Base-by-base conservation (phyloP, 495 filamentous ascomycete genomes). In the Paragyromitra xinjiangensis region DNA sequence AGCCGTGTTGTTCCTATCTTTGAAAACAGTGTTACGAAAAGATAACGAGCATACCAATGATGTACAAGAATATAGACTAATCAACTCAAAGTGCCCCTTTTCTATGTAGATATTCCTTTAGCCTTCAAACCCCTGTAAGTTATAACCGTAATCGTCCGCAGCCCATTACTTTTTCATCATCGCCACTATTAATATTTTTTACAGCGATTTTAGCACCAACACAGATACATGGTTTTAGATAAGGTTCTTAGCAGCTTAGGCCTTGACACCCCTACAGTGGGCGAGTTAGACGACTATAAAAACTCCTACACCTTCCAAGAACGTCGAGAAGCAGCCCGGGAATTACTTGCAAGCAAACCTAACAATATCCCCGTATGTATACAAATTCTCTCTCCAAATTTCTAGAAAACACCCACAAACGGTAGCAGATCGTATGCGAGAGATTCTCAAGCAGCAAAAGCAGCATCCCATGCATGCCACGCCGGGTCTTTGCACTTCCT, bases 391-490 rank as follows among this genome's bases (percentile, higher is more conserved):
- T 14, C 24, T 5, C 37, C 22, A 4, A 22, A 1, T 11, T 3
- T 24, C n/a, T n/a, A 29, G 42, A 56, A 34, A 22, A 8, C 6
- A 26, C 6, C 12, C 24, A 5, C 37, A 14, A 63, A 48, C 3
- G 16, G n/a, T 1, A 12, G 5, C 34, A 62, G 68, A 48, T 75
- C 9, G 58, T 75, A 58, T 63, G 53, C 55, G 72, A 70, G 72
- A 70, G 45, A 29, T 9, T 42, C 14, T 8, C 6, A 1, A 11
- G 12, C 29, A 14, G 34, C 34, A 34, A 12, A 0, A 11, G 16
- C 29, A 14, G 42, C 34, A 51, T 75, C 14, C 24, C n/a, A 2
- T 39, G n/a, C n/a, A 69, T 62, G 22, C 3, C 24, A 11, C 34
- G 6, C 12, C 40, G 22, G n/a, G 62, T 19, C 9, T 62, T 70